These are phyloP conservation scores for Anastatica hierochuntica DNA, from an alignment of 345 rosid genomes.

Conservation along the genomic window DNA sequence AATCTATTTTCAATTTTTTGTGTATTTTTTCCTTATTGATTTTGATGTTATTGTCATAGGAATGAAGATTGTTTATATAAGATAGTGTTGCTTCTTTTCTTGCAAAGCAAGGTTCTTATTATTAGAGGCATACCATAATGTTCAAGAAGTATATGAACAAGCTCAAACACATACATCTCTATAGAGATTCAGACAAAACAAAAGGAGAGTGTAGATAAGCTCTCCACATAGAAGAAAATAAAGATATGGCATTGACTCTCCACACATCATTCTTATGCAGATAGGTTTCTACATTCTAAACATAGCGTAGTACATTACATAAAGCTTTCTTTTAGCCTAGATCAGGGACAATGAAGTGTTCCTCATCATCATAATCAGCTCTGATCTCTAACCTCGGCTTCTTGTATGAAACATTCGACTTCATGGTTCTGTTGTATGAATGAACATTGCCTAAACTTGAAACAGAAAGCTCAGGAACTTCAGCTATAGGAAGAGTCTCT, in stretches of 20 bases:
- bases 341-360: constrained; percentile 82
- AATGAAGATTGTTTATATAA: too few relatives aligned
- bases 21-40: background rate
- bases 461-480: constrained; percentile 78
- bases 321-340: constrained; percentile 40
- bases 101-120: too few relatives aligned
- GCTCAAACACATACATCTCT: constrained; percentile 16
- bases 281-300: constrained; percentile 1
- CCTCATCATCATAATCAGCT: constrained; percentile 56
- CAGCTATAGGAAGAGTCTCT: constrained; percentile 63
- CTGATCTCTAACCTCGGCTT: constrained; percentile 59
- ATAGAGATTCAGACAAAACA: background rate
- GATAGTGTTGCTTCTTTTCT: too few relatives aligned
- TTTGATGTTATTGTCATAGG: too few relatives aligned
- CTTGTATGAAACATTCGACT: constrained; percentile 46
- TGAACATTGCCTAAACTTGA: constrained; percentile 24
- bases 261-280: constrained; percentile 13
- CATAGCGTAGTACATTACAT: background rate
- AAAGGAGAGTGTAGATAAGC: background rate
- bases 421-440: constrained; percentile 42
- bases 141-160: constrained; percentile 13
- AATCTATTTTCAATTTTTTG: background rate
- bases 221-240: constrained; percentile 6
- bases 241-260: constrained; percentile 1
- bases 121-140: too few relatives aligned